These are phyloP conservation scores for Incumbomyces delicatus DNA, from an alignment of 2,329 filamentous ascomycete species.

Conservation along the genomic window DNA sequence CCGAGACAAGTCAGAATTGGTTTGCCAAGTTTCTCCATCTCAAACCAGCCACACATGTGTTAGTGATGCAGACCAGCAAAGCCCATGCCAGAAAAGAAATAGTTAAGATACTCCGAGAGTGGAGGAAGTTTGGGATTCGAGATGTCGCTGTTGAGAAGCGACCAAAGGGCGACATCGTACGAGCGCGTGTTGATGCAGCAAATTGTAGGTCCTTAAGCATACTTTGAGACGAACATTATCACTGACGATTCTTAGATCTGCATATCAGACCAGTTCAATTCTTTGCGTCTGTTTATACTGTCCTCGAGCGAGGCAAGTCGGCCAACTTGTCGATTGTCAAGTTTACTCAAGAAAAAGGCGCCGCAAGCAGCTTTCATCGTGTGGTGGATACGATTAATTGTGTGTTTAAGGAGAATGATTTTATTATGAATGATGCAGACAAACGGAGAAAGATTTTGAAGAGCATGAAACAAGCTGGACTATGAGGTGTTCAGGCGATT, in stretches of 20 bases:
- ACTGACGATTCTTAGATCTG: constrained; percentile 46
- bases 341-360: constrained; percentile 84
- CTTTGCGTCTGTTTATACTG: constrained; percentile 75
- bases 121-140: constrained; percentile 71
- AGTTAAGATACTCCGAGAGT: constrained; percentile 63
- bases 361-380: constrained; percentile 76
- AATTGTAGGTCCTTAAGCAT: constrained; percentile 57
- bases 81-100: constrained; percentile 69
- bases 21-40: constrained; percentile 80
- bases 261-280: constrained; percentile 81
- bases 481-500: constrained; percentile 6
- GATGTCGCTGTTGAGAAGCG: constrained; percentile 70
- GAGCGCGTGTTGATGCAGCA: constrained; percentile 58
- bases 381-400: constrained; percentile 68
- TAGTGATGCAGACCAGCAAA: constrained; percentile 67
- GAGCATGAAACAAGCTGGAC: constrained; percentile 18
- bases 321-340: constrained; percentile 69
- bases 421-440: constrained; percentile 58
- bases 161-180: constrained; percentile 60
- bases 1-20: constrained; percentile 64
- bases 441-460: constrained; percentile 59
- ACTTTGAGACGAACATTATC: neutral
- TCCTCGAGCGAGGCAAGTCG: constrained; percentile 73
- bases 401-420: constrained; percentile 53
- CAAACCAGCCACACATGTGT: constrained; percentile 65